Percentiles rank a stretch among this genome's conserved stretches.
These are phyloP conservation scores for Pseudofabraea citricarpa DNA, from an alignment of 2,329 filamentous ascomycete species.

Conservation along the genomic window DNA sequence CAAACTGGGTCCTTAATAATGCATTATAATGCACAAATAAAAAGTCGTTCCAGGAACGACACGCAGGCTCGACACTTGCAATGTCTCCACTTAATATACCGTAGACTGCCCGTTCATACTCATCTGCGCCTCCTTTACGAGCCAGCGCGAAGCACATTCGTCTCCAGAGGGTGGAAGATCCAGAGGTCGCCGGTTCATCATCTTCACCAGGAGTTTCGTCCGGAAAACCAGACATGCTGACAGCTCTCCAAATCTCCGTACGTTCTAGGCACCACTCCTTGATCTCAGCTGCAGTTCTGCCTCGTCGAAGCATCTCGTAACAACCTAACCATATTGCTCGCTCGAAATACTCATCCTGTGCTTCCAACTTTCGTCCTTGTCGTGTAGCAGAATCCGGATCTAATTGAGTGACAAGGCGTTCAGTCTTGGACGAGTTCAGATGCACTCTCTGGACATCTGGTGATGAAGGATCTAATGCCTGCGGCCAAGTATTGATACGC, in stretches of 20 bases:
- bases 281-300: slow-evolving; percentile 69
- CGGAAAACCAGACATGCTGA: slow-evolving; percentile 73
- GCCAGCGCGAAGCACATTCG: slow-evolving; percentile 71
- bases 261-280: slow-evolving; percentile 81
- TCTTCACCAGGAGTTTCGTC: slow-evolving; percentile 44
- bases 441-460: slow-evolving; percentile 51
- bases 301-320: slow-evolving; percentile 86
- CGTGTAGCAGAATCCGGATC: slow-evolving; percentile 87
- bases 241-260: slow-evolving; percentile 84
- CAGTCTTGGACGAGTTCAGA: slow-evolving; percentile 52
- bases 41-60: slow-evolving; percentile 78
- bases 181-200: slow-evolving; percentile 38
- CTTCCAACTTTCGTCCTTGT: slow-evolving; percentile 71
- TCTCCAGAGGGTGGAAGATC: slow-evolving; percentile 63
- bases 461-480: slow-evolving; percentile 59
- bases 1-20: slow-evolving; percentile 75
- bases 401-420: slow-evolving; percentile 74
- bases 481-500: slow-evolving; percentile 63
- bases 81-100: slow-evolving; percentile 85
- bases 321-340: slow-evolving; percentile 89
- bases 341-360: slow-evolving; percentile 84
- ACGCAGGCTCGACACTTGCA: slow-evolving; percentile 69
- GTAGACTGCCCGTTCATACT: slow-evolving; percentile 86
- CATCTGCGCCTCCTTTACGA: slow-evolving; percentile 63
- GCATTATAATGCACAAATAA: slow-evolving; percentile 86